Base-by-base conservation (phyloP, 2,329 filamentous ascomycete genomes). In the Conoideocrella luteorostrata region DNA sequence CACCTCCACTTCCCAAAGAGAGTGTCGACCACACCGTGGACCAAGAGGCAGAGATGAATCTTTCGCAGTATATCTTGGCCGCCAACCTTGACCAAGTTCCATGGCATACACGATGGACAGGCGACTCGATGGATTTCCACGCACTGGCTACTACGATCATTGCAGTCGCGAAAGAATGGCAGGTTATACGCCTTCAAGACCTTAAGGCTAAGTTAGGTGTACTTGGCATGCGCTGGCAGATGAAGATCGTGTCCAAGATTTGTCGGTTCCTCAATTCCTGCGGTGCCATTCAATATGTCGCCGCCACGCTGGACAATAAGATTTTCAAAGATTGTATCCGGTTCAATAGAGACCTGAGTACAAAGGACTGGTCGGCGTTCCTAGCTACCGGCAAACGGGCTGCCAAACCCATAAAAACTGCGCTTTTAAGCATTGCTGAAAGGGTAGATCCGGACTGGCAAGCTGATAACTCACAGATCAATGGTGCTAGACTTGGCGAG, bases 311-410 rank as follows among this genome's bases (percentile, higher is more conserved):
- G 10, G 65, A 69, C 13, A 68, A 70, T 26, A 70, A 70, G 43
- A 63, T 81, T 5, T 80, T 75, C 62, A 80, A 78, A 50, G 77
- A 82, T 51, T 82, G 79, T 51, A 67, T 82, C 48, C 77, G 77
- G 49, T 81, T 73, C 45, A 61, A 73, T 37, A 67, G 77, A 35
- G 75, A 80, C 6, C 69, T 79, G 24, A 76, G 70, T 11, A 53
- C 70, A 2, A 71, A 74, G 18, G 78, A 82, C 50, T 81, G 78
- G 77, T 64, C 68, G 6, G 61, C 70, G 15, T 78, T 75, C 46
- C 63, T 78, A 18, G 68, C 72, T 3, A 77, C 74, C 0, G 76
- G 64, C 2, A 67, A 65, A 41, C 57, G 61, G n/a, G 46, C 54
- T 5, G 52, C 51, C 22, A 62, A 59, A 41, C 50, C 55, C 4